phyloP scores from a whole-genome alignment of 176 grass and related monocot species.

The Paspalum vaginatum region DNA sequence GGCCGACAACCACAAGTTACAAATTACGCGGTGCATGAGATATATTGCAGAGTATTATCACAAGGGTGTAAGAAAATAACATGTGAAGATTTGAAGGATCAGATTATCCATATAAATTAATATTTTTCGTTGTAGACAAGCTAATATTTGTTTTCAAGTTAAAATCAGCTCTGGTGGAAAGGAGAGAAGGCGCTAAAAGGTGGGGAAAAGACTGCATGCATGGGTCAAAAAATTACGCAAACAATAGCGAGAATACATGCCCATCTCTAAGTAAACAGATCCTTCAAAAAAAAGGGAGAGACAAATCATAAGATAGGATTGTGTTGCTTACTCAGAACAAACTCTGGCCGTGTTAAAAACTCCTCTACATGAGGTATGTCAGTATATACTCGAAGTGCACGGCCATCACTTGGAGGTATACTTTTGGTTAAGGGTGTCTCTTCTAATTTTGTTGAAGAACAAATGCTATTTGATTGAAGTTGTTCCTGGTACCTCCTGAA shows the following conservation, averaged over 20 bases:
- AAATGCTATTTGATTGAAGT: conserved; percentile 63
- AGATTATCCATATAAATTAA: conserved; percentile 10
- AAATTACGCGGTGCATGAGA: conserved; percentile 5
- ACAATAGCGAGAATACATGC: neutral
- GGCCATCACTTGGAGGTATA: conserved; percentile 61
- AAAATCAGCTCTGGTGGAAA: conserved; percentile 1
- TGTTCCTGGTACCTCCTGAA: conserved; percentile 73
- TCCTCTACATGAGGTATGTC: conserved; percentile 90
- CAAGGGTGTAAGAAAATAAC: neutral
- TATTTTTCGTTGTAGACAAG: neutral
- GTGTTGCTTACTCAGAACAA: conserved; percentile 78
- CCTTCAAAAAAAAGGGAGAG: neutral
- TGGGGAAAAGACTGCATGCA: conserved; percentile 1
- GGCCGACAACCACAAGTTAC: neutral
- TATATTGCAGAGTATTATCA: conserved; percentile 3
- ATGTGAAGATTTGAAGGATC: conserved; percentile 1
- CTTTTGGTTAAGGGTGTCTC: conserved; percentile 40
- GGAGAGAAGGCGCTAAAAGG: neutral
- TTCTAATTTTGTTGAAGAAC: conserved; percentile 35
- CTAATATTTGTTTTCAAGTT: conserved; percentile 4
- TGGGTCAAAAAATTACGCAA: neutral
- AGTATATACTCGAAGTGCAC: conserved; percentile 72
- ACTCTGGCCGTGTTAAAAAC: conserved; percentile 85
- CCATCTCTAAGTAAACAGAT: conserved; percentile 9
- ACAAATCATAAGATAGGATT: conserved; percentile 4